Percentiles rank a stretch among this genome's conserved stretches.
Conservation (phyloP, 2,329 filamentous ascomycete species). For the Chlorencoelia australis region DNA sequence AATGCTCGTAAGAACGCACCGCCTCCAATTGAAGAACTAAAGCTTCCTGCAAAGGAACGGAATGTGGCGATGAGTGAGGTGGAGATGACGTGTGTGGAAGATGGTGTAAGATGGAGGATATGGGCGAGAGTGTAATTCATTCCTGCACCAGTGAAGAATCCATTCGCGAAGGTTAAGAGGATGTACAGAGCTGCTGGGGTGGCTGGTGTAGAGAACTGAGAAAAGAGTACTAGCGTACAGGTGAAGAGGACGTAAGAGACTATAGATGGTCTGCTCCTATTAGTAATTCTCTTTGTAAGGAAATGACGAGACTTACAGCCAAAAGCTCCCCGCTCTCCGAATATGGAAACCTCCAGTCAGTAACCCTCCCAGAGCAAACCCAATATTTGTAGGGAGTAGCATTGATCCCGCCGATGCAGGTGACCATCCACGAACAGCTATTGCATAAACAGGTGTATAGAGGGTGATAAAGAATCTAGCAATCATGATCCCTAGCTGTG, state of each 20-base stretch:
- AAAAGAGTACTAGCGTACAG: constrained; percentile 46
- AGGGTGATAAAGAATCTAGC: constrained; percentile 72
- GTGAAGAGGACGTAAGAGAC: constrained; percentile 53
- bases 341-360: constrained; percentile 69
- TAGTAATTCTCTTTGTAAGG: constrained; percentile 1
- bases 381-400: constrained; percentile 70
- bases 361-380: constrained; percentile 66
- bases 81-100: constrained; percentile 61
- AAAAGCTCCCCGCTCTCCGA: constrained; percentile 63
- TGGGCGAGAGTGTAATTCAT: constrained; percentile 79
- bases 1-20: constrained; percentile 35
- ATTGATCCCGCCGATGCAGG: constrained; percentile 65
- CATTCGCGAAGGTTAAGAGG: constrained; percentile 55
- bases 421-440: constrained; percentile 61
- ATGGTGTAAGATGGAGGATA: constrained; percentile 59
- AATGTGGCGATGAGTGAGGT: constrained; percentile 71
- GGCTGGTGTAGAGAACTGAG: constrained; percentile 41
- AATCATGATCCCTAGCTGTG: constrained; percentile 70
- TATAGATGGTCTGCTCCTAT: constrained; percentile 38
- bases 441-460: constrained; percentile 70
- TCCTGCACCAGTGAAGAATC: constrained; percentile 58
- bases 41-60: constrained; percentile 70
- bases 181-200: constrained; percentile 46
- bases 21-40: constrained; percentile 70
- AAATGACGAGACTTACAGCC: constrained; percentile 32